A percentile compares a stretch with the other conserved stretches of the same genome.
phyloP scores from a whole-genome alignment of 345 rosid species.

The Pseudoturritis turrita region DNA sequence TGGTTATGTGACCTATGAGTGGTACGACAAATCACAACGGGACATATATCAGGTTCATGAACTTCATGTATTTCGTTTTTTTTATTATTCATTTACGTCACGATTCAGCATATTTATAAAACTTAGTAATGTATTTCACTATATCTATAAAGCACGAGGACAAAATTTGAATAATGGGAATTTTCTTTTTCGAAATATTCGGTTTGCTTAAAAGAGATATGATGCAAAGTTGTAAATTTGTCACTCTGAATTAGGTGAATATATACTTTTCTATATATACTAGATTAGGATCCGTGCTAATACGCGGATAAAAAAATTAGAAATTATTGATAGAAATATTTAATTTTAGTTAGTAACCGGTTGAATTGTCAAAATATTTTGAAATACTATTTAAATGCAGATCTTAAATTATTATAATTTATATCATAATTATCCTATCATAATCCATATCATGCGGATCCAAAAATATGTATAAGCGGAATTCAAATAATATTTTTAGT shows the following conservation, averaged over 20 bases:
- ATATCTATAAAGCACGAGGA: neutral
- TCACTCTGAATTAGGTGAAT: neutral
- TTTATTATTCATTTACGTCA: neutral
- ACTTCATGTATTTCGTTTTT: neutral
- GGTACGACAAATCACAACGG: conserved; percentile 5
- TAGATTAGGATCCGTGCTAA: too few species aligned
- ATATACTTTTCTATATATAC: neutral
- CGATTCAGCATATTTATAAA: neutral
- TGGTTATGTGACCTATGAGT: neutral
- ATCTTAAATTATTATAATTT: too few species aligned
- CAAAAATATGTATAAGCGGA: too few species aligned
- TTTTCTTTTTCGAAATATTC: conserved; percentile 8
- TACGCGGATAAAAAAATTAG: too few species aligned
- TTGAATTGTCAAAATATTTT: too few species aligned
- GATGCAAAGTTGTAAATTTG: conserved; percentile 12
- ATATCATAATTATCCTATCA: too few species aligned
- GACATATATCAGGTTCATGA: conserved; percentile 23
- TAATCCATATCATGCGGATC: too few species aligned
- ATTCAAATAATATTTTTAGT: too few species aligned
- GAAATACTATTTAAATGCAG: too few species aligned
- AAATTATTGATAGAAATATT: too few species aligned
- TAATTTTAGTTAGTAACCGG: too few species aligned
- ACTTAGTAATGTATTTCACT: neutral
- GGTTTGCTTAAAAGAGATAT: conserved; percentile 1
- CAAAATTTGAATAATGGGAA: neutral